Evolutionary conservation across 805 yeast genomes (phyloP).

Genomic region (Torulaspora microellipsoides): DNA sequence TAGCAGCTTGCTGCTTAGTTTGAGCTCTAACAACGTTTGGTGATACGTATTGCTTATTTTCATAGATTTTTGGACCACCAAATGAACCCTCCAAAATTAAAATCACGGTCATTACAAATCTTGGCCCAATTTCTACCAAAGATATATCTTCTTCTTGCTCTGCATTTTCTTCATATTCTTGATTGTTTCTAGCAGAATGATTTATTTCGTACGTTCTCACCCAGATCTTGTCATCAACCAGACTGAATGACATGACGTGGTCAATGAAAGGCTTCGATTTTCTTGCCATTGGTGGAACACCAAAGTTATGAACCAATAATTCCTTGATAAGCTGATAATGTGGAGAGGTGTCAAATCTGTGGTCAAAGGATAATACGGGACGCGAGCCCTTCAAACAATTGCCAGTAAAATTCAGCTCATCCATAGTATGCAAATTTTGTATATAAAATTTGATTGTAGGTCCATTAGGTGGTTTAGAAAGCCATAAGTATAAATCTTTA

Average conservation of each 20-base stretch:
- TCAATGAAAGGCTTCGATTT: constrained; percentile 92
- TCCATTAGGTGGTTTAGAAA: constrained; percentile 96
- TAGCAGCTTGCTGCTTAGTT: constrained; percentile 71
- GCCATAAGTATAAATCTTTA: constrained; percentile 90
- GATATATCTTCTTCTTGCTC: constrained; percentile 55
- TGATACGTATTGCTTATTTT: constrained; percentile 92
- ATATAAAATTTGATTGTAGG: constrained; percentile 92
- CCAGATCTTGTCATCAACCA: constrained; percentile 94
- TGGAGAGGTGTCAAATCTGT: constrained; percentile 61
- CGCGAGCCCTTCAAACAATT: constrained; percentile 94
- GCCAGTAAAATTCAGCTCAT: constrained; percentile 93
- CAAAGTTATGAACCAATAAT: constrained; percentile 74
- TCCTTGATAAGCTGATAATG: constrained; percentile 79
- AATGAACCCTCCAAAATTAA: constrained; percentile 93
- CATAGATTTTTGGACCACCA: constrained; percentile 96
- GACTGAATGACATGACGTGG: constrained; percentile 88
- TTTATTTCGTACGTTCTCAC: constrained; percentile 89
- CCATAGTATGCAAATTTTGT: constrained; percentile 93
- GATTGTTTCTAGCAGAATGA: constrained; percentile 49
- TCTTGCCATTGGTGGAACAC: constrained; percentile 93
- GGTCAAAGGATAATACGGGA: constrained; percentile 87
- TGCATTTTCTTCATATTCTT: constrained; percentile 45
- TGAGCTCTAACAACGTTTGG: constrained; percentile 95
- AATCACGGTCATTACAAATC: constrained; percentile 88
- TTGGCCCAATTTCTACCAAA: constrained; percentile 92